Evolutionary conservation across 2,329 filamentous ascomycete genomes (phyloP), one percentile per base, ranked within the genome.

Genomic region (Emmonsiellopsis sp.): DNA sequence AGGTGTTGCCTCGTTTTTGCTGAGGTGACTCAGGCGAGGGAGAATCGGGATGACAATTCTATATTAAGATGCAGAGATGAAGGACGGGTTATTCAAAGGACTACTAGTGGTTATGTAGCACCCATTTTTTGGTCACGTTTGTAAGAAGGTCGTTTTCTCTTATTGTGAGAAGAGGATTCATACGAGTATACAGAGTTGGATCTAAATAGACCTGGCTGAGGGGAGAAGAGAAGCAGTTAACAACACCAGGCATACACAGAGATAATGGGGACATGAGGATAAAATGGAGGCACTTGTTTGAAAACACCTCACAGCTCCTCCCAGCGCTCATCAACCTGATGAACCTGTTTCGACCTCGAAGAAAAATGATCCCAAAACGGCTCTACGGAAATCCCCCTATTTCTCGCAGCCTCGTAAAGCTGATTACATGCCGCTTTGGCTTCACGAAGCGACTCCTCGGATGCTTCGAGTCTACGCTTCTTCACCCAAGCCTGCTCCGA

Each of bases 251-350:
- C 13, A 26, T 26, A 26, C 20, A 5, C 20, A 32, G 11, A 34
- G 26, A 32, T 3, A 13, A 26, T 26, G 35, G 35, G 9, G 7
- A 10, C 7, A n/a, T 38, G 35, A 6, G 35, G 35, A 6, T 7
- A 3, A 6, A 38, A 38, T 10, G 16, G 31, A 10, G 7, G 34
- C 10, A 34, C 30, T 13, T n/a, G 20, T 26, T 32, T 7, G n/a
- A 13, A 6, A 8, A 16, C n/a, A n/a, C 31, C 32, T 80, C n/a
- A 54, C 20, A 51, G 26, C 15, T 15, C 16, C 34, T 52, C 40
- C 62, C 62, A 64, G 31, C 62, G 59, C 31, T 57, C 49, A 54
- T 64, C 62, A 4, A 63, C 61, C n/a, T 55, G 57, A 49, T 48
- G 20, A 35, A 51, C 41, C 9, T 15, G 31, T 2, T 9, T 2